Percentiles rank a stretch among this genome's conserved stretches.
Evolutionary conservation across 768 basidiomycete genomes (phyloP).

Genomic region (Rhodosporidiobolus odoratus): DNA sequence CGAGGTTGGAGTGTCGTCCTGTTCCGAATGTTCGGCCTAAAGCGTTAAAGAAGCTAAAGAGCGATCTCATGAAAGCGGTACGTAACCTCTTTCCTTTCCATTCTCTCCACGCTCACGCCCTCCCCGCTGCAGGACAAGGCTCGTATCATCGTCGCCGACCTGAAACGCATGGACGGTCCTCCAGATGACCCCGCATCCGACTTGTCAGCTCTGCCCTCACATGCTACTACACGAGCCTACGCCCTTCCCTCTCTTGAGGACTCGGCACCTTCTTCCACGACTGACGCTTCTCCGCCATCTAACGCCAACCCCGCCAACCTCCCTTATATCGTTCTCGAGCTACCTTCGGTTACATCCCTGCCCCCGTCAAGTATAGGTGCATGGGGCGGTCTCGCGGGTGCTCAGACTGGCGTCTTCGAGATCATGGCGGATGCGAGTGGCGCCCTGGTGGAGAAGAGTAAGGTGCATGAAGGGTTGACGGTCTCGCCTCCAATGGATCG

Average conservation of each 20-base stretch:
- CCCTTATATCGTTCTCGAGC: not conserved
- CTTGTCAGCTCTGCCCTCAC: not conserved
- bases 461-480: not conserved
- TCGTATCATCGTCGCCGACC: constrained; percentile 14
- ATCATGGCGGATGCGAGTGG: constrained; percentile 19
- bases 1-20: not conserved
- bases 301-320: not conserved
- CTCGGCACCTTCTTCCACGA: not conserved
- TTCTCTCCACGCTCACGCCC: not conserved
- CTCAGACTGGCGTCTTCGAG: constrained; percentile 20
- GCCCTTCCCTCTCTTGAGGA: not conserved
- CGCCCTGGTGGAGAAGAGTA: not conserved
- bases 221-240: not conserved
- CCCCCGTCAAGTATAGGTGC: constrained; percentile 1
- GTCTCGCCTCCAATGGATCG: constrained; percentile 27
- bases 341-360: not conserved
- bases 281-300: not conserved
- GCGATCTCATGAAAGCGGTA: constrained; percentile 14
- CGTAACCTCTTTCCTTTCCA: not conserved
- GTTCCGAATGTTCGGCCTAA: constrained; percentile 13
- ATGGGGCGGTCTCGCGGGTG: not conserved
- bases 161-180: constrained; percentile 12
- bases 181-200: not conserved
- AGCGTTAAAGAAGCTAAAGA: constrained; percentile 27
- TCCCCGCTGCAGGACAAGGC: constrained; percentile 10